Percentiles rank a stretch among this genome's conserved stretches.
Conservation (phyloP, 768 basidiomycete genomes). For the Lactarius akahatsu region DNA sequence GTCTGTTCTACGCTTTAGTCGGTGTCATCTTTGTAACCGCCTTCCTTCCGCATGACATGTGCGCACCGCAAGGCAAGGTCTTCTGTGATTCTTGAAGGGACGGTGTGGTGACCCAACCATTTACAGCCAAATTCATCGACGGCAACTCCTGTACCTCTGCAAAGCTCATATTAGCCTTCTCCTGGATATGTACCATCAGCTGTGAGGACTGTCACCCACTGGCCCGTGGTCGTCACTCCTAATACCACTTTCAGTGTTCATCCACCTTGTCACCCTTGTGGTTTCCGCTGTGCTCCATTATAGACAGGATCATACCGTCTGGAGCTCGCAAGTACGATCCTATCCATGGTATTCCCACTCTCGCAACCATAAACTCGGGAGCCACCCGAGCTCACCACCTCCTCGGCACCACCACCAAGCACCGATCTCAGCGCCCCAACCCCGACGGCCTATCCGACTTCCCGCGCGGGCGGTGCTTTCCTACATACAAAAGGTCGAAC, state of each 20-base stretch:
- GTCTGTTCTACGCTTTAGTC: slow-evolving; percentile 7
- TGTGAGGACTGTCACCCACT: slow-evolving; percentile 7
- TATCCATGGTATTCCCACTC: slow-evolving; percentile 24
- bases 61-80: slow-evolving; percentile 19
- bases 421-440: slow-evolving; percentile 22
- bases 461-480: slow-evolving; percentile 12
- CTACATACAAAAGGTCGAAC: slow-evolving; percentile 10
- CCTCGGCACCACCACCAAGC: background rate
- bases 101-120: background rate
- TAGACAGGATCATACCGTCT: slow-evolving; percentile 16
- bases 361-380: slow-evolving; percentile 14
- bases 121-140: slow-evolving; percentile 12
- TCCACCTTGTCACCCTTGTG: slow-evolving; percentile 21
- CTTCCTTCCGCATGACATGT: slow-evolving; percentile 22
- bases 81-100: background rate
- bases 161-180: slow-evolving; percentile 22
- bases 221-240: background rate
- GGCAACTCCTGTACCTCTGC: slow-evolving; percentile 23
- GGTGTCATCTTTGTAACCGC: slow-evolving; percentile 23
- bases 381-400: slow-evolving; percentile 10
- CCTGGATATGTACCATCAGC: slow-evolving; percentile 28
- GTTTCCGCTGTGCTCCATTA: slow-evolving; percentile 21
- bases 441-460: slow-evolving; percentile 23
- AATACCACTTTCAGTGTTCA: slow-evolving; percentile 16
- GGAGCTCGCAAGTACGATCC: slow-evolving; percentile 22